These are phyloP conservation scores for Phyllosticta paracitricarpa DNA, from an alignment of 2,329 filamentous ascomycete species.

Conservation along the genomic window DNA sequence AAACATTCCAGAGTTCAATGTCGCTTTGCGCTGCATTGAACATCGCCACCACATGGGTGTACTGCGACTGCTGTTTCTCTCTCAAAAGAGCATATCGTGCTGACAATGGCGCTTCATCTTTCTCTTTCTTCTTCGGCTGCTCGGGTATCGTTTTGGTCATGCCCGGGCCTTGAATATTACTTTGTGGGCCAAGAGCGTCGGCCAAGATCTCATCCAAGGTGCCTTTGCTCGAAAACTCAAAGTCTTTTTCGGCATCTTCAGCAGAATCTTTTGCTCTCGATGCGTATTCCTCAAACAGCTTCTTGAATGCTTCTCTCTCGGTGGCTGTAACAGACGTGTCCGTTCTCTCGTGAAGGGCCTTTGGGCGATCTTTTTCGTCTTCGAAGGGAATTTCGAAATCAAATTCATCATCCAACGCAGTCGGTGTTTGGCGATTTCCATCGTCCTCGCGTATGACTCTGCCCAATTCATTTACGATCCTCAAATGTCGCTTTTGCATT, in stretches of 20 bases:
- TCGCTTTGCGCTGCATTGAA: constrained; percentile 52
- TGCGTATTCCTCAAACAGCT: constrained; percentile 1
- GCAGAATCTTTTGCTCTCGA: neutral
- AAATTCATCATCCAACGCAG: neutral
- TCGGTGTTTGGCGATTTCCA: neutral
- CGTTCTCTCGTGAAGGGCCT: constrained; percentile 10
- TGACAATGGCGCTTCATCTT: neutral
- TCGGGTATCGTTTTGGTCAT: neutral
- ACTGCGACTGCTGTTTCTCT: constrained; percentile 10
- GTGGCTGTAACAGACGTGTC: constrained; percentile 26
- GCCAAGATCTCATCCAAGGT: constrained; percentile 5
- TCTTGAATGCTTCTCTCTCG: constrained; percentile 24
- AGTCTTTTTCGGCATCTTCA: neutral
- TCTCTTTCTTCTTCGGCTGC: neutral
- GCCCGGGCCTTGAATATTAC: neutral
- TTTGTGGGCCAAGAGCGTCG: neutral
- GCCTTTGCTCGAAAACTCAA: neutral
- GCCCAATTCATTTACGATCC: constrained; percentile 2
- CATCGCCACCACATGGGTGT: constrained; percentile 39
- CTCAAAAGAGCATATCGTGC: neutral
- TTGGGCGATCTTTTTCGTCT: constrained; percentile 35
- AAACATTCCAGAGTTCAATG: constrained; percentile 53
- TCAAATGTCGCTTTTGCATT: neutral
- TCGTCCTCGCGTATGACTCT: neutral
- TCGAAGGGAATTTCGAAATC: constrained; percentile 25